phyloP scores from a whole-genome alignment of 768 basidiomycete species.

The Glaciozyma antarctica region DNA sequence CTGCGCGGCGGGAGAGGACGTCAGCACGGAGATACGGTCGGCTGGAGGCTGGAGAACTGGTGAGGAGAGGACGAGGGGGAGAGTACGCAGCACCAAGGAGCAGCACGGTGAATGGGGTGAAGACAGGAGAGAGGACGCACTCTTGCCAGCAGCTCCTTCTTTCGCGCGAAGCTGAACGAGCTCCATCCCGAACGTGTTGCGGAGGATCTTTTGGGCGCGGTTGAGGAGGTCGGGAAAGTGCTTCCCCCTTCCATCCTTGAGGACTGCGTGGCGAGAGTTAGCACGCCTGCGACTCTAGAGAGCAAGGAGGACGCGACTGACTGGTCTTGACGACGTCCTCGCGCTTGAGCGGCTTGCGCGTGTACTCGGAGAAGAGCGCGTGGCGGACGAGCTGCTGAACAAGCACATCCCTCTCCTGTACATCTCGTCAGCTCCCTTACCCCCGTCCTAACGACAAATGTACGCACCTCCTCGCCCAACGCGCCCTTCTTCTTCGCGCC shows the following conservation, averaged over 20 bases:
- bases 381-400: constrained; percentile 66
- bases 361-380: constrained; percentile 71
- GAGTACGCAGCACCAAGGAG: too few relatives aligned
- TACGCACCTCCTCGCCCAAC: constrained; percentile 14
- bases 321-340: constrained; percentile 86
- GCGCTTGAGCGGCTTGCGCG: constrained; percentile 55
- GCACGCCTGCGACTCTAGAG: neutral
- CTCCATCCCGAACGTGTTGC: constrained; percentile 68
- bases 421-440: neutral
- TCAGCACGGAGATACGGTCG: too few relatives aligned
- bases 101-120: neutral
- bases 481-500: constrained; percentile 12
- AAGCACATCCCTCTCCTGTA: constrained; percentile 57
- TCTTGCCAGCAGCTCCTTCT: constrained; percentile 32
- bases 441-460: too few relatives aligned
- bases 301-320: neutral
- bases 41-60: too few relatives aligned
- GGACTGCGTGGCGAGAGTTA: constrained; percentile 39
- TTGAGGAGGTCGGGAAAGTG: constrained; percentile 58
- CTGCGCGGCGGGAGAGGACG: constrained; percentile 28
- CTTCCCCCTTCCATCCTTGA: constrained; percentile 46
- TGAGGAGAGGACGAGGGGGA: too few relatives aligned
- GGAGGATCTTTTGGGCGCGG: constrained; percentile 56
- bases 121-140: neutral
- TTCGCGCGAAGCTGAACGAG: constrained; percentile 65